Base-by-base conservation (phyloP, 2,329 filamentous ascomycete species). In the Aspergillus persii region DNA sequence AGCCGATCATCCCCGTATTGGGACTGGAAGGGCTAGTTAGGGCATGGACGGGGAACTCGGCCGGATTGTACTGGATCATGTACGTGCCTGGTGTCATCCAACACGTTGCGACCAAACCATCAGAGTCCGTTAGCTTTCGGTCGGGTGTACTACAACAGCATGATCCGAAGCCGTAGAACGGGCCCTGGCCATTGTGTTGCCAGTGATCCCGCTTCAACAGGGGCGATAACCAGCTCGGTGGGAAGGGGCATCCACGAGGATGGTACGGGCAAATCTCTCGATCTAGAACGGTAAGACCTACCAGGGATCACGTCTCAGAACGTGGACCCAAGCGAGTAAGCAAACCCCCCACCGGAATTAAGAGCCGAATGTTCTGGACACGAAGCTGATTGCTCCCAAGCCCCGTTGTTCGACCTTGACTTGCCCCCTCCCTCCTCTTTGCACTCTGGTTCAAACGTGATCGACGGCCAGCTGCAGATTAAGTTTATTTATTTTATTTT, bases 301-400 rank as follows among this genome's bases (percentile, higher is more conserved):
- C 26, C 47, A 12, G 27, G 47, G 23, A 49, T 44, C 18, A 47
- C 44, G 4, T 4, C 12, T n/a, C 11, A 9, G 7, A 27, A 27
- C 23, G 23, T 47, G 44, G 29, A 23, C 5, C 36, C 36, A 41
- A 41, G 36, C 36, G 36, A 50, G 27, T 8, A 50, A 50, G 27
- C 8, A 23, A 23, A 23, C 18, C 18, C 18, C 18, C 12, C 29
- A 54, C 60, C 55, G 58, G 63, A 61, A 59, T 52, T 54, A 59
- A 58, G 51, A 60, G 50, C 51, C 61, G 61, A 65, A 56, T 62
- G 61, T 63, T 62, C 58, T 65, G 61, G 64, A 59, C 61, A 57
- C 57, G 23, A 12, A 30, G 36, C 41, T 54, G 39, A 53, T 15
- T 15, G 7, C 15, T 18, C 15, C 53, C 56, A 36, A 47, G 27